Evolutionary conservation across 441 rosid genomes (phyloP), one percentile per base, ranked within the genome.

Genomic region (Geranium incanum): DNA sequence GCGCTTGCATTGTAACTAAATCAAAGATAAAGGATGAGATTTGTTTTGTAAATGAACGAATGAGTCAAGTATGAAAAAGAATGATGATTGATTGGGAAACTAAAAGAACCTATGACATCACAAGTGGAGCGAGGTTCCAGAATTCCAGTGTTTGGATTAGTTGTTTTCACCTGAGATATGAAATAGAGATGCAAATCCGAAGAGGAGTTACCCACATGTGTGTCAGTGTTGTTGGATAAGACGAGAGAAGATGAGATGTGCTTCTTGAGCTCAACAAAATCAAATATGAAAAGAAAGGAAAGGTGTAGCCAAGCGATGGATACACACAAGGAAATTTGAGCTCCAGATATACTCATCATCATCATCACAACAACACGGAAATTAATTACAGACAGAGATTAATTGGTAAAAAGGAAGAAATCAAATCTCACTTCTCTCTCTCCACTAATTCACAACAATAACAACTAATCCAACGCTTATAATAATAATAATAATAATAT

Each of bases 1-100:
- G 90, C 0, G 95, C 92, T 87, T 89, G 95, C 95, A 89, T 87
- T 5, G 95, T 86, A 70, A 89, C 95, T 87, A 70, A 78, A 77
- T 45, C 70, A 74, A 78, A 19, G 45, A 18, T 23, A 39, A 36
- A 16, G 41, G 38, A 63, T 50, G 21, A 15, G 0, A 12, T 8
- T 8, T 6, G 3, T 1, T 3, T 9, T 8, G 52, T 45, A 45
- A 45, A 45, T 45, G 11, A 45, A 45, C 11, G 12, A 21, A 21
- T 21, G 21, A 21, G 21, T 21, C 0, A 21, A 21, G 21, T 21
- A 43, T 6, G 50, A 43, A 43, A 43, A 8, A 7, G 18, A 1
- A 68, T 50, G 68, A 38, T 8, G 70, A 60, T 66, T 6, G 12
- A 36, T 43, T 9, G 1, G 0, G 50, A 6, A 43, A 43, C 0